Base-by-base conservation (phyloP, 2,329 filamentous ascomycete genomes). In the Ophioceras dolichostomum region DNA sequence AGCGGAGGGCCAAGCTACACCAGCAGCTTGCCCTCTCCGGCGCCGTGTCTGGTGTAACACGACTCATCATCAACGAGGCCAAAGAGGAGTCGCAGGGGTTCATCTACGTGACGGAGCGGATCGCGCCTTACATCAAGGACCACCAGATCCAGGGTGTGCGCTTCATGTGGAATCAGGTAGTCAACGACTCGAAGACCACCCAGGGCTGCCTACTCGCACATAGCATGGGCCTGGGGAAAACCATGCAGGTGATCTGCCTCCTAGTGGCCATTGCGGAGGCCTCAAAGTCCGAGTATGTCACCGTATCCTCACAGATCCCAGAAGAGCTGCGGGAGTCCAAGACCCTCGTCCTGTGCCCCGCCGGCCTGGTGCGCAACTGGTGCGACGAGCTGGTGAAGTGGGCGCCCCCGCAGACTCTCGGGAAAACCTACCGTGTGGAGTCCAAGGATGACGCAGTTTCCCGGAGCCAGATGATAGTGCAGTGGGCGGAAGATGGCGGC, bases 141-240 rank as follows among this genome's bases (percentile, higher is more conserved):
- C 85, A 94, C 55, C 88, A 95, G 51, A 65, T 93, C 33, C 67
- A 75, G 1, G 88, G 88, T 2, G 75, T 94, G 16, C 78, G 79
- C 10, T 94, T 94, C 56, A 73, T 95, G 65, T 95, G 88, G 86
- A 78, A 86, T 46, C 81, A 89, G 44, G 63, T 94, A 32, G 73
- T 89, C 5, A 67, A 70, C 22, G 70, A 77, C 39, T 53, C 62
- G 2, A 60, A 67, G 4, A 60, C 64, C 5, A 67, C 68, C 14
- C 78, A 87, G 55, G 87, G 87, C 3, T 93, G 84, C 51, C 67
- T 94, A 10, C 65, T 94, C 16, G 83, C 87, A 5, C 87, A 94
- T 54, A 85, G 83, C 0, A 94, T 94, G 87, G 88, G 88, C 2
- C 61, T 94, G 3, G 87, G 87, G 13, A 95, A 94, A 61, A 93